These are phyloP conservation scores for Cladosporium sp. DNA, from an alignment of 2,329 filamentous ascomycete species.

Conservation along the genomic window DNA sequence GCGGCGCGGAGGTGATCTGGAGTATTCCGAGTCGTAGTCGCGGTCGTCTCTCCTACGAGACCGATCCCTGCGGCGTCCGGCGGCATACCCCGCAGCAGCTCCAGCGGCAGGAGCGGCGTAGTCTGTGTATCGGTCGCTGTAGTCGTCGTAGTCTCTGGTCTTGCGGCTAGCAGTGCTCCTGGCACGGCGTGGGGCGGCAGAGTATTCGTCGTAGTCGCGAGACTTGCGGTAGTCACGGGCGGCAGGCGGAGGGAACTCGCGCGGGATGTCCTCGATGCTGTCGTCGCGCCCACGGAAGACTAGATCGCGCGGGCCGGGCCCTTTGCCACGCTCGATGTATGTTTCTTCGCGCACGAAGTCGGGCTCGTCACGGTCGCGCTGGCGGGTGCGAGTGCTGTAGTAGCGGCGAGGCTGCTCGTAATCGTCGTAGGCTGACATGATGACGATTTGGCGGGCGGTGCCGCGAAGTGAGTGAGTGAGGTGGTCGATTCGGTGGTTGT, in stretches of 20 bases:
- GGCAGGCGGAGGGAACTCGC: slow-evolving; percentile 77
- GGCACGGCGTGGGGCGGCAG: slow-evolving; percentile 55
- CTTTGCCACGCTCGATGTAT: slow-evolving; percentile 50
- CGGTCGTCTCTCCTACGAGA: slow-evolving; percentile 39
- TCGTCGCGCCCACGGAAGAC: slow-evolving; percentile 65
- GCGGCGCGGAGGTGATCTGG: slow-evolving; percentile 42
- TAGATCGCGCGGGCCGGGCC: slow-evolving; percentile 47
- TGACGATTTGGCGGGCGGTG: slow-evolving; percentile 18
- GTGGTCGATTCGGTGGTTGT: background rate
- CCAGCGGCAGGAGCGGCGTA: slow-evolving; percentile 46
- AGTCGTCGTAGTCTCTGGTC: slow-evolving; percentile 36
- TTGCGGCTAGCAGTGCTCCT: slow-evolving; percentile 59
- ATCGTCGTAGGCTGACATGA: slow-evolving; percentile 54
- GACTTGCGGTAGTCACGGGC: slow-evolving; percentile 28
- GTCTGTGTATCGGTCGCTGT: slow-evolving; percentile 60
- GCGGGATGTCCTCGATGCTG: slow-evolving; percentile 80
- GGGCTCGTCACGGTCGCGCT: slow-evolving; percentile 51
- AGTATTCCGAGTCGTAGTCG: slow-evolving; percentile 46
- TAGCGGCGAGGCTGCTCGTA: slow-evolving; percentile 50
- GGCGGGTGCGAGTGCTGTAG: slow-evolving; percentile 40
- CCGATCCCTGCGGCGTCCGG: slow-evolving; percentile 30
- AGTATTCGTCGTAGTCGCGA: slow-evolving; percentile 52
- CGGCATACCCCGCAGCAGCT: slow-evolving; percentile 41
- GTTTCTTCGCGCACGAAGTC: slow-evolving; percentile 52
- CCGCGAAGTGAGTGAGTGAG: slow-evolving; percentile 14